These are phyloP conservation scores for Calycina marina DNA, from an alignment of 2,329 filamentous ascomycete genomes.

Conservation along the genomic window DNA sequence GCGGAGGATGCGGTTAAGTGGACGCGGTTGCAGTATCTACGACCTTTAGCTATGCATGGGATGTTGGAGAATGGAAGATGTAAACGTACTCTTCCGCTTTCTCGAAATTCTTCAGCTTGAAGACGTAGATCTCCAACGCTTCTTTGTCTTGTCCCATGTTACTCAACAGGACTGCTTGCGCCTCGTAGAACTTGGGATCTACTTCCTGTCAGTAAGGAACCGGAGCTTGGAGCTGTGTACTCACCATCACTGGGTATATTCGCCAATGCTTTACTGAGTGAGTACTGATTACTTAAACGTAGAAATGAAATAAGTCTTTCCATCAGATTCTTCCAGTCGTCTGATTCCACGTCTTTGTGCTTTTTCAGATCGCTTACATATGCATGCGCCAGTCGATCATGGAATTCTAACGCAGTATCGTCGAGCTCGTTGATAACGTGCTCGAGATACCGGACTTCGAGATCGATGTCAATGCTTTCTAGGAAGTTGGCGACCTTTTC, in stretches of 20 bases:
- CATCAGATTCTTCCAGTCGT: conserved; percentile 43
- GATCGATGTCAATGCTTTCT: conserved; percentile 46
- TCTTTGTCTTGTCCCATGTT: conserved; percentile 95
- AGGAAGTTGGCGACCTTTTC: conserved; percentile 64
- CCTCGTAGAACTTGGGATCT: conserved; percentile 81
- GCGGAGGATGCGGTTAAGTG: conserved; percentile 45
- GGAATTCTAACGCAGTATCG: conserved; percentile 72
- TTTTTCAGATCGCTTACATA: conserved; percentile 38
- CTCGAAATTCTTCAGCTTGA: conserved; percentile 70
- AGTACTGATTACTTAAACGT: conserved; percentile 64
- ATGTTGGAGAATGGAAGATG: too few species aligned
- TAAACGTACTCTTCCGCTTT: conserved; percentile 83
- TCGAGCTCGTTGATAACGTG: conserved; percentile 81
- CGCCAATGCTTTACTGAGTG: conserved; percentile 60
- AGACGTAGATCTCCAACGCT: conserved; percentile 94
- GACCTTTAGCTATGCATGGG: conserved; percentile 8
- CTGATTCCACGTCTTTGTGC: conserved; percentile 25
- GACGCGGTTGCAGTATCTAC: conserved; percentile 75
- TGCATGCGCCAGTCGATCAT: conserved; percentile 67
- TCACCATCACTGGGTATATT: conserved; percentile 67
- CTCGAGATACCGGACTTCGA: conserved; percentile 75
- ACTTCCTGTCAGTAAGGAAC: conserved; percentile 6
- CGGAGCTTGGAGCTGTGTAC: conserved; percentile 16
- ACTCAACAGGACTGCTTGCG: conserved; percentile 77
- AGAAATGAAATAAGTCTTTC: conserved; percentile 61